Base-by-base conservation (phyloP, 1,139 yeast genomes). In the Pichia terricola region DNA sequence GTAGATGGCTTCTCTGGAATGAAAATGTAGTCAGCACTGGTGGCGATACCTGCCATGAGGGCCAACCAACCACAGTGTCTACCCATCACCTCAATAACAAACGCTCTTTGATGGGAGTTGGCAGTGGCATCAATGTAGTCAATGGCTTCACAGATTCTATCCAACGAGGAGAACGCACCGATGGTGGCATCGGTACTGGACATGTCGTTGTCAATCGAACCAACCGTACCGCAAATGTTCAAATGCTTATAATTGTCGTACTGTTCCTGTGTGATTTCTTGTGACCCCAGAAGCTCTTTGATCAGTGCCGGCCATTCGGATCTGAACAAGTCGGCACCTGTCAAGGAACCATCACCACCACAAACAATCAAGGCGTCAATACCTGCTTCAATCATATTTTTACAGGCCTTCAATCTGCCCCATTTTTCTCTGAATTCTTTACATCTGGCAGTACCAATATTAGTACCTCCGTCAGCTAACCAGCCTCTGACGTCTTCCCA, bases 41-140 rank as follows among this genome's bases (percentile, higher is more conserved):
- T 81, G 27, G 89, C 80, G 47, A 83, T 75, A 55, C 91, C 91
- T 2, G 91, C 83, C 85, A 82, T 82, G 52, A 83, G 66, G 1
- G 86, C 91, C 52, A 83, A 71, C 94, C 94, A 83, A 53, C 94
- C 94, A 69, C 94, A 83, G 58, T 83, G 91, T 63, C 94, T 73
- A 49, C 94, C 94, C 94, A 83, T 83, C n/a, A 83, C 94, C 63
- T 83, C 94, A 39, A 83, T 79, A 36, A 83, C 88, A 59, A 83
- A 83, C 7, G 94, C 94, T 60, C 94, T 69, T 30, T 87, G 81
- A 62, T 83, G 94, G 1, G 89, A 81, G 46, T 79, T 79, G 33
- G 94, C 94, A 35, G 94, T 83, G 39, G 89, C 91, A 61, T 82
- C 91, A 49, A 83, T 83, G 60, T 79, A 82, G 63, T 83, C 94